Evolutionary conservation across 805 yeast genomes (phyloP).

Genomic region (Monosporozyma unispora): DNA sequence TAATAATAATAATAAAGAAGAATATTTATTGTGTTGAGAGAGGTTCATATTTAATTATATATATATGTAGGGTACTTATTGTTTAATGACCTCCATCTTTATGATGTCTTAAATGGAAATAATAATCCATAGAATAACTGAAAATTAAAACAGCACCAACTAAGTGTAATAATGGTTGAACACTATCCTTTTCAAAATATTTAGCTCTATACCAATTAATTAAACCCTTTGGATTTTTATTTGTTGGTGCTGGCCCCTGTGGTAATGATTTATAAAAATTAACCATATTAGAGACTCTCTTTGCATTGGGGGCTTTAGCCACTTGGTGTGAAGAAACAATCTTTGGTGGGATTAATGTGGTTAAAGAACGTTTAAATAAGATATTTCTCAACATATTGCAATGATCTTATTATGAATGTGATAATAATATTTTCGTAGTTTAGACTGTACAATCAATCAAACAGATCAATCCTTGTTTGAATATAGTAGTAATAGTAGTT

Average conservation of each 20-base stretch:
- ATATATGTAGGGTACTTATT: neutral
- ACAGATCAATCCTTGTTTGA: no score
- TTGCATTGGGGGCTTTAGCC: slow-evolving; percentile 92
- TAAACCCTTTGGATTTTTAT: slow-evolving; percentile 40
- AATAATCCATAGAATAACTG: slow-evolving; percentile 90
- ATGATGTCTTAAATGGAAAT: slow-evolving; percentile 71
- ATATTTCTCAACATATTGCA: slow-evolving; percentile 26
- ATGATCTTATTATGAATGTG: neutral
- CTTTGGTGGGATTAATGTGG: slow-evolving; percentile 97
- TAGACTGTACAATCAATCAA: no score
- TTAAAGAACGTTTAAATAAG: slow-evolving; percentile 83
- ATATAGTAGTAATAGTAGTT: no score
- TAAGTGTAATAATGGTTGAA: slow-evolving; percentile 73
- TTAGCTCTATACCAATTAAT: slow-evolving; percentile 75
- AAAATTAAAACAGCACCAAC: slow-evolving; percentile 57
- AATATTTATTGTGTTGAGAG: neutral
- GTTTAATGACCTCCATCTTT: slow-evolving; percentile 24
- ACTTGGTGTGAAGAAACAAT: slow-evolving; percentile 93
- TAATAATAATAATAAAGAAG: no score
- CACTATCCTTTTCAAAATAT: slow-evolving; percentile 76
- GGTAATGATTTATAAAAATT: slow-evolving; percentile 93
- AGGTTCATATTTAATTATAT: neutral
- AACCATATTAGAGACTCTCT: slow-evolving; percentile 92
- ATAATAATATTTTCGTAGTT: neutral
- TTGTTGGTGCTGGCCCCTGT: slow-evolving; percentile 79